phyloP scores from a whole-genome alignment of 805 yeast genomes.

The Metschnikowia colocasiae region DNA sequence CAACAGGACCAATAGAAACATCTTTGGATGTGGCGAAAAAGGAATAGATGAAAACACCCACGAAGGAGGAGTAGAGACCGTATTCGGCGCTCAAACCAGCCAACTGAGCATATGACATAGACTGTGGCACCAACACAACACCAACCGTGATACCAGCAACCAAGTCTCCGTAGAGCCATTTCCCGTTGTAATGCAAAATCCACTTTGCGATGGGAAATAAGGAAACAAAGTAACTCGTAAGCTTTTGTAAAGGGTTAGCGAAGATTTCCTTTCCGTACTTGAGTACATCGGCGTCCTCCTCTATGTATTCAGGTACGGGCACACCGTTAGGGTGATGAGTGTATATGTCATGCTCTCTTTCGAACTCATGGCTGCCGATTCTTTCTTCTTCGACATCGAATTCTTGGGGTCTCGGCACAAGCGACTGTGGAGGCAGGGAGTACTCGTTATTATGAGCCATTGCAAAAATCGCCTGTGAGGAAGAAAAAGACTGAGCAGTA shows the following conservation, averaged over 20 bases:
- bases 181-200: slow-evolving; percentile 77
- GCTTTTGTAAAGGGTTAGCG: slow-evolving; percentile 37
- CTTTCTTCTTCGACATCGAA: slow-evolving; percentile 14
- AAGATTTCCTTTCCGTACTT: slow-evolving; percentile 29
- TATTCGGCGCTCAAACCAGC: slow-evolving; percentile 80
- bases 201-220: slow-evolving; percentile 79
- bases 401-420: slow-evolving; percentile 18
- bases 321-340: slow-evolving; percentile 16
- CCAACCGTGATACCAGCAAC: slow-evolving; percentile 95
- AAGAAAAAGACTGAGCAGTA: not conserved
- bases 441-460: not conserved
- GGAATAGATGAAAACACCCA: slow-evolving; percentile 85
- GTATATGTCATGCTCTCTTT: slow-evolving; percentile 9
- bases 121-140: slow-evolving; percentile 87
- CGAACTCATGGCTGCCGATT: slow-evolving; percentile 18
- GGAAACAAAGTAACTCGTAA: slow-evolving; percentile 51
- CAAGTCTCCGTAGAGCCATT: slow-evolving; percentile 78
- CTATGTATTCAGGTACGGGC: slow-evolving; percentile 37
- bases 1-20: slow-evolving; percentile 95
- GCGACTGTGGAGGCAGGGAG: slow-evolving; percentile 9
- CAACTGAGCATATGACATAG: slow-evolving; percentile 90
- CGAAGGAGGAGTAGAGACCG: slow-evolving; percentile 87
- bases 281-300: slow-evolving; percentile 31
- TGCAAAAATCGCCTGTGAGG: not conserved
- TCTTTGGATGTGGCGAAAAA: slow-evolving; percentile 94